Conservation (phyloP, 768 basidiomycete genomes). For the Pleurotus giganteus region DNA sequence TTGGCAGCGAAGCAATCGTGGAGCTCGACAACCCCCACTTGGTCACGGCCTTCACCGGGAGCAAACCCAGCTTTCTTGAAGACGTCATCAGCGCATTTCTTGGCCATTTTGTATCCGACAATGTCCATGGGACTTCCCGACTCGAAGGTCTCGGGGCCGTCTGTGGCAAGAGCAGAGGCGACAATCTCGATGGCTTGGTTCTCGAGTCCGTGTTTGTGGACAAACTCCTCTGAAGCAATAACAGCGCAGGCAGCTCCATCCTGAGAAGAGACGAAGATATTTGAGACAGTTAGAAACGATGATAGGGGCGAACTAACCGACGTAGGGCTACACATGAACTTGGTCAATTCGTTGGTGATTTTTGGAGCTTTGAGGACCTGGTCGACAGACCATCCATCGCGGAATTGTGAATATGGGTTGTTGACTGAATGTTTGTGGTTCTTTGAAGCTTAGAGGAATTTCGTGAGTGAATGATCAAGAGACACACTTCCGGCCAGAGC, state of each 20-base stretch:
- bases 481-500: constrained; percentile 10
- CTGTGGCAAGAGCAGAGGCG: constrained; percentile 63
- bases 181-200: constrained; percentile 88
- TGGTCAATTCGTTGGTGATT: constrained; percentile 72
- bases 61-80: constrained; percentile 71
- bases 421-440: constrained; percentile 80
- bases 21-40: constrained; percentile 82
- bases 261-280: constrained; percentile 28
- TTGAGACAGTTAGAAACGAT: background rate
- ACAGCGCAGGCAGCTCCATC: constrained; percentile 78
- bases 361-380: constrained; percentile 65
- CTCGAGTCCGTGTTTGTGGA: constrained; percentile 66
- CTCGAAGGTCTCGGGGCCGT: constrained; percentile 63
- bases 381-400: constrained; percentile 72
- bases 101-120: constrained; percentile 79
- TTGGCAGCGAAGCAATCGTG: constrained; percentile 87
- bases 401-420: constrained; percentile 87
- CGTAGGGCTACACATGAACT: constrained; percentile 87
- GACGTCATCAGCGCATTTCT: constrained; percentile 62
- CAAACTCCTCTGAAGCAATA: constrained; percentile 77
- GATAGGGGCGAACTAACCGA: constrained; percentile 41
- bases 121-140: constrained; percentile 73
- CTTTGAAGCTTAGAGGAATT: constrained; percentile 57
- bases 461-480: background rate
- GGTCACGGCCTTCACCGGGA: constrained; percentile 59